phyloP scores from a whole-genome alignment of 2,329 filamentous ascomycete species.

The Chrysoporthe cubensis region DNA sequence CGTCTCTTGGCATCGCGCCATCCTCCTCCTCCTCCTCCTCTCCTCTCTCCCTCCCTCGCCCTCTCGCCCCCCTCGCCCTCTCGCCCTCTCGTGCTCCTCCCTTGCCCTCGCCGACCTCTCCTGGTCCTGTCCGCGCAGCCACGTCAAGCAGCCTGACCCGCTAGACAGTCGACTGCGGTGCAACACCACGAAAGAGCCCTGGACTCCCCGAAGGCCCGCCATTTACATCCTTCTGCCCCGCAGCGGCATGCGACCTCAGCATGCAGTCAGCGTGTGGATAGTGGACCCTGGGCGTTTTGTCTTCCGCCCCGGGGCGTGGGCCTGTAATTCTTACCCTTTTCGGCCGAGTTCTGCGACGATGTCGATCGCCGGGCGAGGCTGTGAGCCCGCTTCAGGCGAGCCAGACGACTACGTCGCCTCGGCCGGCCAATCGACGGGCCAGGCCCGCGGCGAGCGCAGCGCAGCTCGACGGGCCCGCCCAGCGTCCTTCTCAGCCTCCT shows the following conservation, averaged over 20 bases:
- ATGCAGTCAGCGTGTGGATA: not conserved
- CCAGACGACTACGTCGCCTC: not conserved
- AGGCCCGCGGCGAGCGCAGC: not conserved
- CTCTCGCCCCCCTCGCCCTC: not conserved
- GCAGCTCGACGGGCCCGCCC: not conserved
- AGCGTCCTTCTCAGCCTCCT: not conserved
- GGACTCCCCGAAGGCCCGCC: not conserved
- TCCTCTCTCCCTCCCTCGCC: not conserved
- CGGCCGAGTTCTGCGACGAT: not conserved
- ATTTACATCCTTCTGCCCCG: not conserved
- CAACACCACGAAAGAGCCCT: not conserved
- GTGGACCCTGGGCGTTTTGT: not conserved
- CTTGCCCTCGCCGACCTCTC: not conserved
- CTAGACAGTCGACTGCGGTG: not conserved
- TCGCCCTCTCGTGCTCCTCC: not conserved
- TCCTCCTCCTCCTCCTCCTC: not conserved
- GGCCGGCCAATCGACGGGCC: slow-evolving; percentile 1
- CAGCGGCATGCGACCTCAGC: not conserved
- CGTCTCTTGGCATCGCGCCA: not conserved
- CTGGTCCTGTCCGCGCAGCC: not conserved
- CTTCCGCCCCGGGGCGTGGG: not conserved
- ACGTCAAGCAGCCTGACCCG: not conserved
- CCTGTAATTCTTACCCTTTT: not conserved
- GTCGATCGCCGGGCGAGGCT: slow-evolving; percentile 11
- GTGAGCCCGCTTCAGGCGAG: slow-evolving; percentile 1